Evolutionary conservation across 768 basidiomycete genomes (phyloP).

Genomic region (Lentinus tigrinus): DNA sequence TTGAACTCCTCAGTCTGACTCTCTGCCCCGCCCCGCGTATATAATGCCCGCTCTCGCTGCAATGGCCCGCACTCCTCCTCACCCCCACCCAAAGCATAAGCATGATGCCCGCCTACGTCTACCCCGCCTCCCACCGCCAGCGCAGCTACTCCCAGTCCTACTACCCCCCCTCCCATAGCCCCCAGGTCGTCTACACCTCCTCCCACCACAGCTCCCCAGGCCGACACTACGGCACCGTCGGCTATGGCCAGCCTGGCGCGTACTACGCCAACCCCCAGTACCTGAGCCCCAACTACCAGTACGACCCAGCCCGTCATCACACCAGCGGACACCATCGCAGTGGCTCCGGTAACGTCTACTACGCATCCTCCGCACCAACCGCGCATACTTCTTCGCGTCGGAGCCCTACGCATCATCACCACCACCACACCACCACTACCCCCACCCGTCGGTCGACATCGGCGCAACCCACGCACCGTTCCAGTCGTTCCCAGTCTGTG

Average conservation of each 20-base stretch:
- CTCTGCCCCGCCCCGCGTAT: slow-evolving; percentile 4
- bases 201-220: slow-evolving; percentile 9
- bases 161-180: slow-evolving; percentile 22
- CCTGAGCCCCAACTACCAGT: slow-evolving; percentile 9
- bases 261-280: slow-evolving; percentile 17
- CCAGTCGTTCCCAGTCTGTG: slow-evolving; percentile 12
- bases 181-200: slow-evolving; percentile 23
- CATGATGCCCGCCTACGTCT: slow-evolving; percentile 23
- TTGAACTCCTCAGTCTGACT: slow-evolving; percentile 11
- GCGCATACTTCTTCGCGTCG: slow-evolving; percentile 8
- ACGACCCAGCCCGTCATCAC: slow-evolving; percentile 19
- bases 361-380: slow-evolving; percentile 12
- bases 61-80: background rate
- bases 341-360: slow-evolving; percentile 17
- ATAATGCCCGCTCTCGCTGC: background rate
- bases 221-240: slow-evolving; percentile 2
- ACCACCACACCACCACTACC: slow-evolving; percentile 7
- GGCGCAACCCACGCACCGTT: slow-evolving; percentile 13
- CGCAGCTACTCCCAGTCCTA: slow-evolving; percentile 21
- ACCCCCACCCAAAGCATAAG: background rate
- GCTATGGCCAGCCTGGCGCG: slow-evolving; percentile 13
- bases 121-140: slow-evolving; percentile 27
- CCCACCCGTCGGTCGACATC: slow-evolving; percentile 24
- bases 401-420: slow-evolving; percentile 8
- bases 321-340: slow-evolving; percentile 17